Conservation (phyloP, 495 filamentous ascomycete genomes). For the Neurospora tetrasperma region DNA sequence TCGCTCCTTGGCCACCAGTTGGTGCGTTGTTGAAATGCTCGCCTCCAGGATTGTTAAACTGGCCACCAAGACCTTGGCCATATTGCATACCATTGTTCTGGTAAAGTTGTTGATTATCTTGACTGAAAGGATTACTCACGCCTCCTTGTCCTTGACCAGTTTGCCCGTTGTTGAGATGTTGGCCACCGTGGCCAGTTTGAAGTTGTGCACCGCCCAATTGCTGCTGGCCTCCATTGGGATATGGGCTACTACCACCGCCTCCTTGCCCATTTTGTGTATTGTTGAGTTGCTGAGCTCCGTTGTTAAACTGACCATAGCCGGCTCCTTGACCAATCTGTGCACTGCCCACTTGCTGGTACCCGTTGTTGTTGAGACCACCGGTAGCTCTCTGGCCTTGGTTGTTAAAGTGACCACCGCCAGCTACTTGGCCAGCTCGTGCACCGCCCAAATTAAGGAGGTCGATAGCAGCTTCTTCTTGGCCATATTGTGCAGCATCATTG, state of each 20-base stretch:
- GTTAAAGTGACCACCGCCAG: neutral
- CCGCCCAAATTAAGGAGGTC: neutral
- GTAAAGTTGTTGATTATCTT: neutral
- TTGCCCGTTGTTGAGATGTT: too few relatives aligned
- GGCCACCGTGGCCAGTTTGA: too few relatives aligned
- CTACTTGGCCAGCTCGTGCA: neutral
- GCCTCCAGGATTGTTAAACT: neutral
- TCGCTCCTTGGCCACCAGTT: too few relatives aligned
- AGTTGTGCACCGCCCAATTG: neutral
- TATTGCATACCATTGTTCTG: neutral
- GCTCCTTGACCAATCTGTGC: neutral
- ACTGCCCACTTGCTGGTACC: neutral
- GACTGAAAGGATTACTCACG: neutral
- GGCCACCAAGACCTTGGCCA: neutral
- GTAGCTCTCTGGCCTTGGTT: neutral
- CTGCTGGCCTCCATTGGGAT: neutral
- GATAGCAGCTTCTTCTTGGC: neutral
- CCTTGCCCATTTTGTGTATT: neutral
- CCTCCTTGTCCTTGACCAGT: neutral
- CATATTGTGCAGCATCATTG: neutral
- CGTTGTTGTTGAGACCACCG: too few relatives aligned
- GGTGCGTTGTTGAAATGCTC: neutral
- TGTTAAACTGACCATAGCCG: neutral
- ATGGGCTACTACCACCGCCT: neutral
- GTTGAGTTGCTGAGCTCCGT: neutral